Evolutionary conservation across 2,329 filamentous ascomycete genomes (phyloP), one percentile per base, ranked within the genome.

Genomic region (Samsoniella hepiali): DNA sequence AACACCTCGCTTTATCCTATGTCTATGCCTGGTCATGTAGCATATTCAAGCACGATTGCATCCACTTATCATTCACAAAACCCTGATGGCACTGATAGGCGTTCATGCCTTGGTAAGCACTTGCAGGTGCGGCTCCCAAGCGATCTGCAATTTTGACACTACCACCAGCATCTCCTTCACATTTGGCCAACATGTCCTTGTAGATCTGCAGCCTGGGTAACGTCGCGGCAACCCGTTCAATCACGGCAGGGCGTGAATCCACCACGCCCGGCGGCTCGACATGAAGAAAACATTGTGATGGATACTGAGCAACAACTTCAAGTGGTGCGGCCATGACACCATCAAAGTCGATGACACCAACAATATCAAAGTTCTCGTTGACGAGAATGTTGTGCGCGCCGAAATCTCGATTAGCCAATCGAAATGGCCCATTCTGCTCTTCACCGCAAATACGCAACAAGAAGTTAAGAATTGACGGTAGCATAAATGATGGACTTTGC

Each of bases 321-420:
- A 58, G 34, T 6, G 62, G 57, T 13, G 57, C 62, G 7, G 57
- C 36, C 38, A 60, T 55, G 38, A 64, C 50, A 8, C 47, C 47
- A 50, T 64, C 62, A 29, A 61, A 61, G 57, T 64, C 62, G 15
- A 64, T 45, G 17, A 64, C 38, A 9, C 56, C 57, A 44, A 60
- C 38, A 45, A 61, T 50, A 42, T 64, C 50, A 36, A 61, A 64
- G 17, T 64, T 31, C 9, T 40, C 32, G 51, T 61, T 42, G 50
- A 64, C 56, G 29, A 64, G 50, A 27, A 64, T 47, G 47, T 60
- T 64, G 32, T 60, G 45, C 11, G 56, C 31, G 4, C 49, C 45
- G 22, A 65, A 57, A 51, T 60, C 56, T 0, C 58, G 45, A 53
- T 64, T 65, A 10, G 36, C 36, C 11, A 65, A 45, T 5, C 62